phyloP scores from a whole-genome alignment of 768 basidiomycete species.

The Pleurotus giganteus region DNA sequence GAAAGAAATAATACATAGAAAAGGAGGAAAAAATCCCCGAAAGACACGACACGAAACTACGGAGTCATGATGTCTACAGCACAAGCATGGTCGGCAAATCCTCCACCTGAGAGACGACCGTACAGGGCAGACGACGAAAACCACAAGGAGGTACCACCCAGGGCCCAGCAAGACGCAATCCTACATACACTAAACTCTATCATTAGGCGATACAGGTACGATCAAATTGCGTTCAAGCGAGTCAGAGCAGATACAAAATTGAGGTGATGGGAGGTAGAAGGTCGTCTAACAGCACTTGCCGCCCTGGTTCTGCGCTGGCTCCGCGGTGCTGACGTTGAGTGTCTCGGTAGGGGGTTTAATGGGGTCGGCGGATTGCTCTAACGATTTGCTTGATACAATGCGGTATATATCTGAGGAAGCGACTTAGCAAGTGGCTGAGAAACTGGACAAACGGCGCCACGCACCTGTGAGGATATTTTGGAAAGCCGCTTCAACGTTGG shows the following conservation, averaged over 20 bases:
- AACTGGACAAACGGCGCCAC: conserved; percentile 19
- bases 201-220: background rate
- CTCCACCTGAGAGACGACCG: too few species aligned
- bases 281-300: conserved; percentile 60
- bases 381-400: conserved; percentile 92
- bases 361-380: conserved; percentile 80
- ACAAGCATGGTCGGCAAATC: too few species aligned
- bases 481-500: conserved; percentile 97
- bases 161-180: background rate
- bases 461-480: conserved; percentile 91
- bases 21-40: background rate
- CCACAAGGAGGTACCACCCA: background rate
- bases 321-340: conserved; percentile 70
- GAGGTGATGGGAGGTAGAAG: background rate
- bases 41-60: background rate
- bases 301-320: conserved; percentile 34
- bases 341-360: conserved; percentile 82
- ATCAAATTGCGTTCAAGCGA: background rate
- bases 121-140: too few species aligned
- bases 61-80: background rate
- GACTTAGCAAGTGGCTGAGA: conserved; percentile 2
- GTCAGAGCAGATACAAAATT: background rate
- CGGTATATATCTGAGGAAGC: conserved; percentile 83
- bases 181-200: background rate
- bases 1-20: background rate